Evolutionary conservation across 2,329 filamentous ascomycete species (phyloP), one percentile per base, ranked within the genome.

Genomic region (Fusarium xyrophilum): DNA sequence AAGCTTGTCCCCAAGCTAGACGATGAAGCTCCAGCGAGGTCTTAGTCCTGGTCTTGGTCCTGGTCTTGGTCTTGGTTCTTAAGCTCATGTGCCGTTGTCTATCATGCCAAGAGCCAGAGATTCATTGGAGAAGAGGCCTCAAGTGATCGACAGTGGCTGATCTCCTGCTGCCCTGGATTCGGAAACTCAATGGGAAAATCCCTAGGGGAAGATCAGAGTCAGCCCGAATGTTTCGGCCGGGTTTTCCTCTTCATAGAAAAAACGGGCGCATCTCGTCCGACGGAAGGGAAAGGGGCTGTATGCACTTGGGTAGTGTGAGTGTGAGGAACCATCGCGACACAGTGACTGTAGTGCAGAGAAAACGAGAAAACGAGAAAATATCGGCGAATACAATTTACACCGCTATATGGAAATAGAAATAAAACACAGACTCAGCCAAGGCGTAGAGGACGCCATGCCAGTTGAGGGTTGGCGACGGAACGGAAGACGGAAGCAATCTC

Each of bases 161-260:
- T 42, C 21, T 33, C 21, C 19, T 32, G 23, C 36, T 28, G 60
- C 44, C 48, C 60, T 65, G 54, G 25, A 63, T 58, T 54, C 50
- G 62, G 59, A 21, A 59, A 38, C n/a, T 28, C 35, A 23, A 28
- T 50, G 8, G 63, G 63, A n/a, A 57, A 52, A 55, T 65, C 60
- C 48, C 27, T 64, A 54, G 30, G 30, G 13, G 30, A 25, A 54
- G 19, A 27, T 28, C 23, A 59, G 39, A 46, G 56, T 47, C 53
- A 59, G 35, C 25, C 44, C 33, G 38, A 59, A 54, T 30, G 33
- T 53, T 48, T 63, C 52, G 42, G 57, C 51, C 28, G 43, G 47
- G 48, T 47, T 56, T 64, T 64, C 53, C 53, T 64, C 59, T 64
- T 59, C 59, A 63, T 64, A 64, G 60, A n/a, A 43, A 53, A 48